Base-by-base conservation (phyloP, 306 rosid genomes). In the Trifolium fragiferum region DNA sequence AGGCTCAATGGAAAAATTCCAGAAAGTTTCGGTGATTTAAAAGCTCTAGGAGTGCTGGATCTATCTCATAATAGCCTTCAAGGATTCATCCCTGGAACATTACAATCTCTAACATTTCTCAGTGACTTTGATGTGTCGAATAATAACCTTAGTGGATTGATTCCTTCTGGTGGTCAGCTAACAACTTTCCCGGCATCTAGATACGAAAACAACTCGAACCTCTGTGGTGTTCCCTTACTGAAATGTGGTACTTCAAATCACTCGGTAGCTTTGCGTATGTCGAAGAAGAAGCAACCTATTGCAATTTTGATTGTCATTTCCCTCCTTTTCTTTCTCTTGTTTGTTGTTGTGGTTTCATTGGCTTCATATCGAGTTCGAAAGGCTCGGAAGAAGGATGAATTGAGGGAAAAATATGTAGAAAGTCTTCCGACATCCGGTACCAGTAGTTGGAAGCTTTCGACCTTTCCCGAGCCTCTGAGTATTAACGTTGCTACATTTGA, bases 51-150 rank as follows among this genome's bases (percentile, higher is more conserved):
- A 51, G 91, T 90, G 71, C 87, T 90, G 10, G 96, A 90, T 79
- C 85, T 90, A 70, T 90, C 96, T 13, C 93, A 88, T 40, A 90
- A 90, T 53, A 62, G 54, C 70, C 90, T 90, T 50, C 78, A 80
- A 53, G 96, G 93, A 3, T 74, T 43, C 57, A 74, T 90, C 43
- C 93, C 96, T 2, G 90, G 89, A 9, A 76, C 93, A 5, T 81
- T 90, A 78, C 87, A 82, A 57, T 15, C 73, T 54, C 88, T 90
- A 12, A 83, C 96, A 47, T 90, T 90, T 67, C 93, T 90, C 44
- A 90, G 85, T 75, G 96, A 90, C 78, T 84, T 90, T 58, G 93
- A 90, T 75, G 91, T 88, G 54, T 90, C 96, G 23, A 90, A 90
- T 78, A 90, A 90, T 64, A 88, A 86, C 64, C 86, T 88, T 16